Evolutionary conservation across 73 alveolate species (phyloP).

Genomic region (Blepharisma japonicum): DNA sequence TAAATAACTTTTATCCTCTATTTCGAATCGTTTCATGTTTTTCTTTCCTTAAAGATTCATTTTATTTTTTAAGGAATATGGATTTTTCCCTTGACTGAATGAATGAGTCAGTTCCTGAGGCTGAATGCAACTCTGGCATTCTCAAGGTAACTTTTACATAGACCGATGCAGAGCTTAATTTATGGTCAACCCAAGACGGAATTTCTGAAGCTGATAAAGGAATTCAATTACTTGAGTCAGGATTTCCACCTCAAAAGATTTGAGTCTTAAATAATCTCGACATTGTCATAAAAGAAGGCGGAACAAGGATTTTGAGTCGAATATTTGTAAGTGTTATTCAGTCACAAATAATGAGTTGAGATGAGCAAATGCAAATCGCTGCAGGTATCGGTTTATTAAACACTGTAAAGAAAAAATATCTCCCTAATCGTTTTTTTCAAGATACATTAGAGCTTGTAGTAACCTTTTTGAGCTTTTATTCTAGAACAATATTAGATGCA

Average conservation of each 20-base stretch:
- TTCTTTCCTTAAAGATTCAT: too few relatives aligned
- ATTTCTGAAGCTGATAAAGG: background rate
- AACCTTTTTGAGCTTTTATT: slow-evolving; percentile 4
- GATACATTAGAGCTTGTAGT: background rate
- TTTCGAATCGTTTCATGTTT: too few relatives aligned
- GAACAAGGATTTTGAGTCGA: background rate
- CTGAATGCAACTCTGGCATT: too few relatives aligned
- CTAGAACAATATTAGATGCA: background rate
- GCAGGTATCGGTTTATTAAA: background rate
- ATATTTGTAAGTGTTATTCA: background rate
- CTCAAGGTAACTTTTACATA: too few relatives aligned
- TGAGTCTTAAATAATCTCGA: slow-evolving; percentile 3
- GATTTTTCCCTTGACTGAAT: too few relatives aligned
- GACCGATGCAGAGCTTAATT: background rate
- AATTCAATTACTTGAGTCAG: background rate
- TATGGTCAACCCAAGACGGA: slow-evolving; percentile 15
- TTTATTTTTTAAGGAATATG: too few relatives aligned
- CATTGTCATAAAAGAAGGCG: background rate
- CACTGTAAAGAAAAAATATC: background rate
- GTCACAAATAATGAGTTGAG: background rate
- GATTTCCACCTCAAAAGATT: slow-evolving; percentile 8
- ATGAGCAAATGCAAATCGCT: slow-evolving; percentile 2
- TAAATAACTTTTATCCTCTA: too few relatives aligned
- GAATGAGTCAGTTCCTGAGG: too few relatives aligned
- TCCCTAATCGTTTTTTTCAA: background rate